phyloP scores from a whole-genome alignment of 495 filamentous ascomycete genomes.

The Apiosordaria backusii region DNA sequence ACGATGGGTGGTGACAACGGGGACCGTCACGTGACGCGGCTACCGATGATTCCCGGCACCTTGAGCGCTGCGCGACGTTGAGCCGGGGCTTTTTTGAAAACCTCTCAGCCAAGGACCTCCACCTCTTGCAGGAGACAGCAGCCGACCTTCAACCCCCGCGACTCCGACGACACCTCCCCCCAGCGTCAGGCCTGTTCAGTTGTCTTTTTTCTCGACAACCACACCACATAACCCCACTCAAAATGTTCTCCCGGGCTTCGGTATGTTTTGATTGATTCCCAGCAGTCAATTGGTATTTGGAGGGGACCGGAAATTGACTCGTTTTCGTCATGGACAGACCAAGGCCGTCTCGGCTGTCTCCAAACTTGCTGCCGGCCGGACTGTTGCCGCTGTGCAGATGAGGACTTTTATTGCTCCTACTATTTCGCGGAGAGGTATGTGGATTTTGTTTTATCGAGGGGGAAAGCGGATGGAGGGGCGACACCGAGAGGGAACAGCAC shows the following conservation, averaged over 20 bases:
- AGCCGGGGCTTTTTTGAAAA: conserved; percentile 34
- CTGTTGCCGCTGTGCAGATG: conserved; percentile 61
- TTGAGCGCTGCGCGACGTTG: conserved; percentile 10
- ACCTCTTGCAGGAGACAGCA: conserved; percentile 29
- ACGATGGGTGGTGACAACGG: neutral
- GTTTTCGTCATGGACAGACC: conserved; percentile 35
- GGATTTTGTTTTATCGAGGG: conserved; percentile 25
- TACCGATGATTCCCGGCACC: neutral
- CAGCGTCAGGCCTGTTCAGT: conserved; percentile 26
- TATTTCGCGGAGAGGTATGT: conserved; percentile 68
- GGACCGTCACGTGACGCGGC: neutral
- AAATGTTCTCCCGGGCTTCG: conserved; percentile 67
- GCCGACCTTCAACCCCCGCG: conserved; percentile 23
- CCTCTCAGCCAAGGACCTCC: conserved; percentile 37
- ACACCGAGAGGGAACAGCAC: conserved; percentile 23
- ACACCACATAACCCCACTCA: conserved; percentile 30
- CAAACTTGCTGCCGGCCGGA: conserved; percentile 67
- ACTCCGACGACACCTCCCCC: conserved; percentile 4
- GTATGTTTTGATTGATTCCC: conserved; percentile 44
- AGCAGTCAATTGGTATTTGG: neutral
- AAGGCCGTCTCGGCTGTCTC: conserved; percentile 61
- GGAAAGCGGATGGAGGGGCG: neutral
- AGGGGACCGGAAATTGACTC: conserved; percentile 17
- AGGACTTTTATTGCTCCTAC: conserved; percentile 81
- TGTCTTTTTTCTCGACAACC: conserved; percentile 32